These are phyloP conservation scores for Grigorovia transvaalensis DNA, from an alignment of 805 yeast species.

Conservation along the genomic window DNA sequence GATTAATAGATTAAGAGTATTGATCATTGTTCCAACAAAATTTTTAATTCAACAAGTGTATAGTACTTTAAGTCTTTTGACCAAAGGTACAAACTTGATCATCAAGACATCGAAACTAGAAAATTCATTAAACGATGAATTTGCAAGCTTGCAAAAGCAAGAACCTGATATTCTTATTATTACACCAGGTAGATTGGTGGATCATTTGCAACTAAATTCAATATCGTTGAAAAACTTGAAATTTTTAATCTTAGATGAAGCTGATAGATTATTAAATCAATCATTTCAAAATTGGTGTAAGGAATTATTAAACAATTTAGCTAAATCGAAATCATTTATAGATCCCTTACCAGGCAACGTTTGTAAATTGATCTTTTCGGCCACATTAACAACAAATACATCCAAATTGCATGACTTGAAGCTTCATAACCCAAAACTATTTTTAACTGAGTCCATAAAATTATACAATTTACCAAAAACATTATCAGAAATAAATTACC, in stretches of 20 bases:
- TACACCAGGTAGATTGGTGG: slow-evolving; percentile 80
- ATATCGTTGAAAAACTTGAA: slow-evolving; percentile 43
- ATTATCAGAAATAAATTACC: slow-evolving; percentile 35
- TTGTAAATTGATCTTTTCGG: slow-evolving; percentile 73
- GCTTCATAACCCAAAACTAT: slow-evolving; percentile 58
- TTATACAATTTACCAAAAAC: slow-evolving; percentile 51
- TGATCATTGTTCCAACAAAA: slow-evolving; percentile 81
- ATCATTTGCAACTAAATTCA: slow-evolving; percentile 40
- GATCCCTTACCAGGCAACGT: slow-evolving; percentile 29
- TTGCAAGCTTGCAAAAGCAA: slow-evolving; percentile 33
- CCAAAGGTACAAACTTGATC: slow-evolving; percentile 53
- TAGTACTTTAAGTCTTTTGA: slow-evolving; percentile 45
- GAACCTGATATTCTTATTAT: slow-evolving; percentile 59
- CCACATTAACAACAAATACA: slow-evolving; percentile 89
- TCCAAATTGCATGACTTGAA: slow-evolving; percentile 69
- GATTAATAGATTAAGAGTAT: slow-evolving; percentile 65
- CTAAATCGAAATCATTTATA: slow-evolving; percentile 23
- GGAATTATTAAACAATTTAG: slow-evolving; percentile 36
- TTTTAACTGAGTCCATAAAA: slow-evolving; percentile 55
- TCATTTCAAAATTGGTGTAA: slow-evolving; percentile 88
- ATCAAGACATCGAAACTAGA: slow-evolving; percentile 47
- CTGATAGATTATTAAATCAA: slow-evolving; percentile 74
- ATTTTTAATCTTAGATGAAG: slow-evolving; percentile 69
- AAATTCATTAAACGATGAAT: slow-evolving; percentile 55
- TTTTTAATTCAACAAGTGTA: slow-evolving; percentile 79